Percentiles rank a stretch among this genome's conserved stretches.
These are phyloP conservation scores for Phytophthora lateralis DNA, from an alignment of 352 stramenopile genomes.

Conservation along the genomic window DNA sequence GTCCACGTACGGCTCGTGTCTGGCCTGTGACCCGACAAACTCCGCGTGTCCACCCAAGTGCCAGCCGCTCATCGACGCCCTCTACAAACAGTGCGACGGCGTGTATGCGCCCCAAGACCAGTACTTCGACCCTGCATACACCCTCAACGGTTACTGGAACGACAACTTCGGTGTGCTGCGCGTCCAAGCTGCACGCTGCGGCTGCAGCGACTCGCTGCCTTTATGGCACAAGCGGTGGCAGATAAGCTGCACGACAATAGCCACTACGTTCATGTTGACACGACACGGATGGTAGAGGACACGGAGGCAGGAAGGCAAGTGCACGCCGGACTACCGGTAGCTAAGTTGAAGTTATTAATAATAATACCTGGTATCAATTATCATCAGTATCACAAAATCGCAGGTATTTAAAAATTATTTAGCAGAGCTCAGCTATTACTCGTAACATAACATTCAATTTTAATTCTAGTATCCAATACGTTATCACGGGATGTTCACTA, in stretches of 20 bases:
- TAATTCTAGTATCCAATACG: no score
- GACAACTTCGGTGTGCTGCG: conserved; percentile 60
- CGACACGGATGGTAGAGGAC: not conserved
- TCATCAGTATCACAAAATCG: not conserved
- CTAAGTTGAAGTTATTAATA: not conserved
- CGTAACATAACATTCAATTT: no score
- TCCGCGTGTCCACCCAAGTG: conserved; percentile 68
- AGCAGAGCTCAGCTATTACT: no score
- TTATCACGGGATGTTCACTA: not conserved
- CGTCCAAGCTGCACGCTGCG: conserved; percentile 59
- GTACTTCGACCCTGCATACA: conserved; percentile 64
- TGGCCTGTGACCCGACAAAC: conserved; percentile 58
- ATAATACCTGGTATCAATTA: not conserved
- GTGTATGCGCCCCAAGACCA: conserved; percentile 66
- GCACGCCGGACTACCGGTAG: not conserved
- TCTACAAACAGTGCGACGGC: conserved; percentile 69
- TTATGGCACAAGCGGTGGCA: conserved; percentile 1
- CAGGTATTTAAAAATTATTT: not conserved
- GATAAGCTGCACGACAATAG: not conserved
- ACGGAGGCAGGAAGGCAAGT: not conserved
- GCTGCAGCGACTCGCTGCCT: conserved; percentile 39
- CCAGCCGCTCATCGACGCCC: conserved; percentile 69
- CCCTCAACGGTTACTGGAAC: conserved; percentile 67
- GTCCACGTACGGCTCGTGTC: conserved; percentile 65
- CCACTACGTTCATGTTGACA: conserved; percentile 12